Percentiles rank a stretch among this genome's conserved stretches.
These are phyloP conservation scores for Pythium phragmitis DNA, from an alignment of 352 stramenopile genomes.

Conservation along the genomic window DNA sequence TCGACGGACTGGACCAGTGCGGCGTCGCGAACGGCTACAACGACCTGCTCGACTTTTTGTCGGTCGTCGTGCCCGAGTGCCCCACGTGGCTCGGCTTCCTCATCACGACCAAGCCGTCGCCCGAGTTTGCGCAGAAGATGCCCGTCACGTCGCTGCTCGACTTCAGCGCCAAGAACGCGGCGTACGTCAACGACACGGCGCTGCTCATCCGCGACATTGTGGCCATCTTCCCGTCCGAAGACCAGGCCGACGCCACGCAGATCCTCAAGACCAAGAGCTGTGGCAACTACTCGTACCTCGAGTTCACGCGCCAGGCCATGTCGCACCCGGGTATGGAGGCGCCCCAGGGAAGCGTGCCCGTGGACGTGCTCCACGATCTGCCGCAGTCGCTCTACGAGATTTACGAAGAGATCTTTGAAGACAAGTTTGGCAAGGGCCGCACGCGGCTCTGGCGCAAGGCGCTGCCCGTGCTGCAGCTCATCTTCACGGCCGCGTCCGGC, in stretches of 20 bases:
- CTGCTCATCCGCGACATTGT: conserved; percentile 62
- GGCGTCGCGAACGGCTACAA: conserved; percentile 37
- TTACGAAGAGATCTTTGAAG: conserved; percentile 84
- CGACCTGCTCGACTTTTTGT: conserved; percentile 70
- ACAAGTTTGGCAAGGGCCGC: conserved; percentile 80
- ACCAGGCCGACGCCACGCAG: conserved; percentile 43
- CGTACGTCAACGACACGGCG: conserved; percentile 56
- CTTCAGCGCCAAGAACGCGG: conserved; percentile 64
- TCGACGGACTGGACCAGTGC: conserved; percentile 82
- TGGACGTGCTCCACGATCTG: conserved; percentile 69
- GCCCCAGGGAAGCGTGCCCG: conserved; percentile 37
- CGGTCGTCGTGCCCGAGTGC: conserved; percentile 54
- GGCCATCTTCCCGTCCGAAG: conserved; percentile 41
- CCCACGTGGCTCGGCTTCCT: conserved; percentile 73
- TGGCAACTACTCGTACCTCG: conserved; percentile 77
- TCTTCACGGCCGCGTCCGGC: conserved; percentile 62
- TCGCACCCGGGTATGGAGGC: conserved; percentile 69
- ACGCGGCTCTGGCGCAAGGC: conserved; percentile 79
- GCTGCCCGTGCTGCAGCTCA: conserved; percentile 67
- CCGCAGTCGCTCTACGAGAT: conserved; percentile 82
- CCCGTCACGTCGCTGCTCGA: conserved; percentile 68
- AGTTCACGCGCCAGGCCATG: conserved; percentile 79
- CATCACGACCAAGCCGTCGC: conserved; percentile 66
- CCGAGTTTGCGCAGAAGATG: conserved; percentile 56
- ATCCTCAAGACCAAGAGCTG: conserved; percentile 67